Evolutionary conservation across 2,329 filamentous ascomycete species (phyloP).

Genomic region (Fusarium falciforme): DNA sequence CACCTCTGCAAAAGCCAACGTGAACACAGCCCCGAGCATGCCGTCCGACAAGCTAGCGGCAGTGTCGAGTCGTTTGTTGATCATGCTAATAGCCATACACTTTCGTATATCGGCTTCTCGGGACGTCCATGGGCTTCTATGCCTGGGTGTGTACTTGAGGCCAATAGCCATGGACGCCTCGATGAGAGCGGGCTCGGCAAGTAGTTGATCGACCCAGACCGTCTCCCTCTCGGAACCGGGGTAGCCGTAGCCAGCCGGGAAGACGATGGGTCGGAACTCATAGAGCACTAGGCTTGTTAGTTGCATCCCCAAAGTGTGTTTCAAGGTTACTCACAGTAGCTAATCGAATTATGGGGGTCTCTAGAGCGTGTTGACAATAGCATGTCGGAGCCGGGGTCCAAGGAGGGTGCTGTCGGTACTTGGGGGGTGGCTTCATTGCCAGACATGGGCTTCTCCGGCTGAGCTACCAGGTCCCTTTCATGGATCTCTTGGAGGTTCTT

Average conservation of each 20-base stretch:
- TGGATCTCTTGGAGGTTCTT: neutral
- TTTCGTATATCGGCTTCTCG: neutral
- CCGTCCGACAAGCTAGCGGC: slow-evolving; percentile 23
- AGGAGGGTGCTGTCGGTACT: neutral
- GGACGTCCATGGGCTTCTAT: neutral
- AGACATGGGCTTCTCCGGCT: neutral
- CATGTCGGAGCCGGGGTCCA: neutral
- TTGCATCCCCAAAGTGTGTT: neutral
- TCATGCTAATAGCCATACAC: slow-evolving; percentile 21
- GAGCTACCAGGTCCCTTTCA: neutral
- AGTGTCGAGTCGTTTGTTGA: slow-evolving; percentile 22
- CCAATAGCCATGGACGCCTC: slow-evolving; percentile 40
- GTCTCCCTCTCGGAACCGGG: slow-evolving; percentile 15
- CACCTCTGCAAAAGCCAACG: slow-evolving; percentile 28
- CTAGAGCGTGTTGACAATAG: neutral
- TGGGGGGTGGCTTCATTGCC: neutral
- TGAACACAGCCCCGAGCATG: slow-evolving; percentile 37
- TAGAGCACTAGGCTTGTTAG: slow-evolving; percentile 15
- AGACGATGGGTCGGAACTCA: slow-evolving; percentile 29
- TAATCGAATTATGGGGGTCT: neutral
- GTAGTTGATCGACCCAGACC: slow-evolving; percentile 26
- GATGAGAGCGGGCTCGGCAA: slow-evolving; percentile 40
- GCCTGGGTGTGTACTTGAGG: slow-evolving; percentile 1
- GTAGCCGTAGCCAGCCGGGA: slow-evolving; percentile 7
- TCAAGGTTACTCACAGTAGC: neutral